These are phyloP conservation scores for Camellia oleifera DNA, from an alignment of 179 eudicot genomes.

Conservation along the genomic window DNA sequence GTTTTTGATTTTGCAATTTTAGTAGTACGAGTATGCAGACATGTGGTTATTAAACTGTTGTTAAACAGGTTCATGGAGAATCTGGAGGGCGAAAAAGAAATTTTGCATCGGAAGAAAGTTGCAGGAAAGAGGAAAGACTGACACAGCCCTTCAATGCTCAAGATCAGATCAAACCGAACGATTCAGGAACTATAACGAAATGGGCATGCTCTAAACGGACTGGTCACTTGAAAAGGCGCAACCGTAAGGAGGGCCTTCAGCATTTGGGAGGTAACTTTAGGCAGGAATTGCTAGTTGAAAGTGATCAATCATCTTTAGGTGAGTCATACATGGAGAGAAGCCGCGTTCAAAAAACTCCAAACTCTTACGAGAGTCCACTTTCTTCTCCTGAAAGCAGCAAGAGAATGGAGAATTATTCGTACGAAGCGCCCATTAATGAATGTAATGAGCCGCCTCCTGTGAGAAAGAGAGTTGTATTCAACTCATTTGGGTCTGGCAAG, in stretches of 20 bases:
- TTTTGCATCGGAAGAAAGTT: conserved; percentile 8
- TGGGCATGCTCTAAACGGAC: conserved; percentile 48
- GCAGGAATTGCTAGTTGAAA: conserved; percentile 28
- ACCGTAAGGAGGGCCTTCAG: conserved; percentile 24
- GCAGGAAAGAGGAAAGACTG: conserved; percentile 18
- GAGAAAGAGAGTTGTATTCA: conserved; percentile 27
- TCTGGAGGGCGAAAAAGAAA: conserved; percentile 1
- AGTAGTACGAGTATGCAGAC: neutral
- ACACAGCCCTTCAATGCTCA: conserved; percentile 24
- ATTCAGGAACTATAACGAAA: conserved; percentile 37
- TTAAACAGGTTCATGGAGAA: conserved; percentile 23
- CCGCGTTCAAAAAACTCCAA: conserved; percentile 18
- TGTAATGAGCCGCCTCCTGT: conserved; percentile 23
- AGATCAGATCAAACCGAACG: conserved; percentile 30
- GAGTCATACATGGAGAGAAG: conserved; percentile 23
- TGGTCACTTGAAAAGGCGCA: conserved; percentile 36
- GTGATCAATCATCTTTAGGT: conserved; percentile 22
- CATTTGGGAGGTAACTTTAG: conserved; percentile 23
- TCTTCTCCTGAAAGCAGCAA: conserved; percentile 29
- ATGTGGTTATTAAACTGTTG: neutral
- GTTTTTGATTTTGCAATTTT: neutral
- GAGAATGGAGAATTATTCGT: conserved; percentile 19
- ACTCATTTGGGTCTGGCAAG: conserved; percentile 21
- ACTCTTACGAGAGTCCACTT: conserved; percentile 25
- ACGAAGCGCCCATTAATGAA: conserved; percentile 17